Evolutionary conservation across 2,329 filamentous ascomycete genomes (phyloP).

Genomic region (Colletotrichum sp.): DNA sequence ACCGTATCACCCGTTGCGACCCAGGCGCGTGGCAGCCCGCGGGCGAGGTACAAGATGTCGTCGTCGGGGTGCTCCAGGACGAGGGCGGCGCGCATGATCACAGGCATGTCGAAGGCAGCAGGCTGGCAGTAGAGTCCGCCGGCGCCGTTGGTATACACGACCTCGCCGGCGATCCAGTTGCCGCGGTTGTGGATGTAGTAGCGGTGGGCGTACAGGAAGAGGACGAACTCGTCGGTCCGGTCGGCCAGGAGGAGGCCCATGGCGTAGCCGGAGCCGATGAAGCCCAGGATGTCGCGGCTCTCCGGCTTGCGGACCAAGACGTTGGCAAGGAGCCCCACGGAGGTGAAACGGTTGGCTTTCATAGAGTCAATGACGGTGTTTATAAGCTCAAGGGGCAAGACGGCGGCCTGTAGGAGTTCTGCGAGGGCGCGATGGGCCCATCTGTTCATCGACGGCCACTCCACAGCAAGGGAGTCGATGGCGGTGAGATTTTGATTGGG

Average conservation of each 20-base stretch:
- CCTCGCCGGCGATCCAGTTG: not conserved
- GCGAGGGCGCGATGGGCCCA: not conserved
- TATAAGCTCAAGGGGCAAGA: rapidly evolving
- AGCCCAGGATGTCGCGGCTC: not conserved
- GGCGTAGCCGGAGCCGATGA: not conserved
- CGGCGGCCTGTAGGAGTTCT: too few species aligned
- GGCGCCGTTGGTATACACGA: not conserved
- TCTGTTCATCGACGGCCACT: not conserved
- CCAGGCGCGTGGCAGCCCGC: not conserved
- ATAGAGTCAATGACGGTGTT: not conserved
- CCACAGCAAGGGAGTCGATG: not conserved
- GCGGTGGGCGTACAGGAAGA: not conserved
- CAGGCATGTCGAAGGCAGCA: not conserved
- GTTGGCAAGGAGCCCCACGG: rapidly evolving
- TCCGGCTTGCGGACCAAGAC: too few species aligned
- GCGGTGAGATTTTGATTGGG: not conserved
- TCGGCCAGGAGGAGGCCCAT: not conserved
- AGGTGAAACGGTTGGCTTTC: not conserved
- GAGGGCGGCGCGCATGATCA: not conserved
- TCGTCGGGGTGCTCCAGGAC: not conserved
- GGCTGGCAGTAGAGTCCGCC: not conserved
- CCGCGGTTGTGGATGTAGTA: not conserved
- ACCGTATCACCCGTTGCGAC: not conserved
- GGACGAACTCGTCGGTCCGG: not conserved
- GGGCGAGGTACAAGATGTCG: not conserved